Conservation (phyloP, 352 stramenopile genomes). For the Phytophthora aleatoria region DNA sequence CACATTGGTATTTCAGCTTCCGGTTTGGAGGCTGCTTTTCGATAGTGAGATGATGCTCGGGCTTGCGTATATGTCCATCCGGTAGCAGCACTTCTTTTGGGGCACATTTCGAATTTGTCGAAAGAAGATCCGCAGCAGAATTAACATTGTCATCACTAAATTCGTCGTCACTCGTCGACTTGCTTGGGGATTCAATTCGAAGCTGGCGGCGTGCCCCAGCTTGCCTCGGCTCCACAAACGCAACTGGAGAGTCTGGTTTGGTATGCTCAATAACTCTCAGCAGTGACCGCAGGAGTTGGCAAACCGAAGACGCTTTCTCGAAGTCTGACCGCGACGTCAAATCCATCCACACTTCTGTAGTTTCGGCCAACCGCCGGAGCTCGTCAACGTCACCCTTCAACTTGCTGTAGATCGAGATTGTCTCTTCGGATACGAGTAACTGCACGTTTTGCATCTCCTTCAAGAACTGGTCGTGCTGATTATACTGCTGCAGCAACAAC, state of each 20-base stretch:
- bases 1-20: slow-evolving; percentile 40
- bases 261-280: slow-evolving; percentile 39
- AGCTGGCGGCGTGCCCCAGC: slow-evolving; percentile 16
- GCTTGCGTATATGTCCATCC: slow-evolving; percentile 8
- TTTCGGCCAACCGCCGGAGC: slow-evolving; percentile 64
- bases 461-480: slow-evolving; percentile 73
- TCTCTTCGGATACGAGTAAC: slow-evolving; percentile 62
- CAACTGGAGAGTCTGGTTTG: not conserved
- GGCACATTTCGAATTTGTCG: slow-evolving; percentile 33
- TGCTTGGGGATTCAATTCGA: slow-evolving; percentile 16
- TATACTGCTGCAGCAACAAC: slow-evolving; percentile 72
- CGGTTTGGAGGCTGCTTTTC: slow-evolving; percentile 60
- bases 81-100: slow-evolving; percentile 16
- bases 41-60: slow-evolving; percentile 24
- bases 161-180: slow-evolving; percentile 10
- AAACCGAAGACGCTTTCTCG: slow-evolving; percentile 58
- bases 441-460: slow-evolving; percentile 70
- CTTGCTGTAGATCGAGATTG: slow-evolving; percentile 68
- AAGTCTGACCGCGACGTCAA: slow-evolving; percentile 75
- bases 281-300: slow-evolving; percentile 50
- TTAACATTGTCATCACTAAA: slow-evolving; percentile 21
- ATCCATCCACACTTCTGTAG: slow-evolving; percentile 85
- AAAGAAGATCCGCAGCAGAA: slow-evolving; percentile 27
- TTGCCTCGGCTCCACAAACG: slow-evolving; percentile 2
- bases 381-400: slow-evolving; percentile 72